Conservation (phyloP, 371 early-diverging fungal species). For the Mucor indicus region DNA sequence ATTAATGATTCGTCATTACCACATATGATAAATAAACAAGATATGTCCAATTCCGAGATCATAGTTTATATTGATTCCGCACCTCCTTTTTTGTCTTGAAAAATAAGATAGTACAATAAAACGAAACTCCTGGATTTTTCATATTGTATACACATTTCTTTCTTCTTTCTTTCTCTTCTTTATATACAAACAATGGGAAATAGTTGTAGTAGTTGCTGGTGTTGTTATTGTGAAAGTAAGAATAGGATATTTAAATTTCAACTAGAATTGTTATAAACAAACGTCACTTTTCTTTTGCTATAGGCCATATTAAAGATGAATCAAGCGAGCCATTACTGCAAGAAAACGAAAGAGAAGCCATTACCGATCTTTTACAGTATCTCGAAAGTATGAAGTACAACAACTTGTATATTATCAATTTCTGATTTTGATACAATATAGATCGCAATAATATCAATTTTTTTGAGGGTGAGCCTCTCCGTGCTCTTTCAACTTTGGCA, state of each 20-base stretch:
- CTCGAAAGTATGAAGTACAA: constrained; percentile 85
- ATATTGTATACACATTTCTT: too few species aligned
- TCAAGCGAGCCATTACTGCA: constrained; percentile 78
- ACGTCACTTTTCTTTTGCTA: not conserved
- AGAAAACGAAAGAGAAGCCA: constrained; percentile 85
- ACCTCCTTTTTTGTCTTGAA: too few species aligned
- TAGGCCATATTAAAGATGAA: constrained; percentile 43
- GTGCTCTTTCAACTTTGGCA: constrained; percentile 79
- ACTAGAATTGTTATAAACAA: not conserved
- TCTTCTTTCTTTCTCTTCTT: too few species aligned
- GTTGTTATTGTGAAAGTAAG: constrained; percentile 51
- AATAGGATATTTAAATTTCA: not conserved
- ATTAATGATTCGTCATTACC: too few species aligned
- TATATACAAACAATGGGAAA: too few species aligned
- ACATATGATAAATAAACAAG: too few species aligned
- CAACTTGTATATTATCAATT: constrained; percentile 3
- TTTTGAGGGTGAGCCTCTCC: constrained; percentile 83
- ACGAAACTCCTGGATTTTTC: too few species aligned
- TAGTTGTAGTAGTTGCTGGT: constrained; percentile 32
- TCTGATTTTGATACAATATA: constrained; percentile 10
- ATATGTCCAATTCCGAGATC: too few species aligned
- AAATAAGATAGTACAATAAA: too few species aligned
- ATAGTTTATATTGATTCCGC: too few species aligned
- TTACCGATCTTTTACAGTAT: constrained; percentile 76
- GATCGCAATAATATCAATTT: constrained; percentile 80